phyloP scores from a whole-genome alignment of 2,329 filamentous ascomycete genomes.

The Periconia sp. region DNA sequence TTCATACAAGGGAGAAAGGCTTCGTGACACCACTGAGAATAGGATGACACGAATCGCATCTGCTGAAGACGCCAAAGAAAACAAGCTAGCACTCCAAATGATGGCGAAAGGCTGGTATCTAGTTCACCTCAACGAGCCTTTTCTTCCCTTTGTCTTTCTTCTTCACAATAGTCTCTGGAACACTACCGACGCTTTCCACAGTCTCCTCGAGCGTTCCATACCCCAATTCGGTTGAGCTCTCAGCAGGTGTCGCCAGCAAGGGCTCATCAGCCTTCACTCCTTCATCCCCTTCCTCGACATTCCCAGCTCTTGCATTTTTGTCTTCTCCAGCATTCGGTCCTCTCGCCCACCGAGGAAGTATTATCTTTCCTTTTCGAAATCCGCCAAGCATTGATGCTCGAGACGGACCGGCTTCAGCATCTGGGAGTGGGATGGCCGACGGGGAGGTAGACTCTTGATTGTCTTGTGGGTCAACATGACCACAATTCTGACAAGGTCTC shows the following conservation, averaged over 20 bases:
- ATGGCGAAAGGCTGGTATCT: too few relatives aligned
- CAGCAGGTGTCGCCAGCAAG: constrained; percentile 17
- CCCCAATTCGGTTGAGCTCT: constrained; percentile 12
- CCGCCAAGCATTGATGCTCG: not conserved
- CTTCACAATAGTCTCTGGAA: constrained; percentile 19
- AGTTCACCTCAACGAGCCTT: constrained; percentile 16
- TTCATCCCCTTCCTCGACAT: constrained; percentile 1
- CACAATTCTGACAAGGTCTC: constrained; percentile 15
- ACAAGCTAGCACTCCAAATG: too few relatives aligned
- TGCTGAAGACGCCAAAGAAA: too few relatives aligned
- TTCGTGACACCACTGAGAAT: too few relatives aligned
- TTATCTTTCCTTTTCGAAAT: constrained; percentile 9
- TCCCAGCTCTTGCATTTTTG: not conserved
- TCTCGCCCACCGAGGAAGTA: constrained; percentile 12
- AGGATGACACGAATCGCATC: too few relatives aligned
- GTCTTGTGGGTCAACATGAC: constrained; percentile 1
- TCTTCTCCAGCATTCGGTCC: not conserved
- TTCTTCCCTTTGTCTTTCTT: constrained; percentile 25
- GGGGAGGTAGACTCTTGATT: not conserved
- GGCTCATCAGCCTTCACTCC: constrained; percentile 2
- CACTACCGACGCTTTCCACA: constrained; percentile 12
- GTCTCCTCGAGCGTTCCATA: constrained; percentile 17
- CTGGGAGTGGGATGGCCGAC: not conserved
- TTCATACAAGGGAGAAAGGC: too few relatives aligned
- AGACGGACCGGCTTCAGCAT: not conserved